These are phyloP conservation scores for Argentina anserina DNA, from an alignment of 306 rosid genomes.

Conservation along the genomic window DNA sequence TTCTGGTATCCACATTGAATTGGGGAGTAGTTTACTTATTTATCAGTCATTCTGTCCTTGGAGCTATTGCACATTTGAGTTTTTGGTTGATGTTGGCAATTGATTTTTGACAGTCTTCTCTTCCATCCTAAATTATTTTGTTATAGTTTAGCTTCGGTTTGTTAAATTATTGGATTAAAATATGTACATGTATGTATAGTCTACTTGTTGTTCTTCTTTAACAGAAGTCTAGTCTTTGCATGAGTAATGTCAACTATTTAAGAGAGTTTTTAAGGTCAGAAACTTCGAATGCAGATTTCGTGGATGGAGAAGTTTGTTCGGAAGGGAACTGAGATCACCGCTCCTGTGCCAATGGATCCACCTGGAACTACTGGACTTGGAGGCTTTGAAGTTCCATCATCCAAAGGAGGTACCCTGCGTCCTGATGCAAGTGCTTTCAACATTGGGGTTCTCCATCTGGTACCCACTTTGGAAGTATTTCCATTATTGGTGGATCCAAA, in stretches of 20 bases:
- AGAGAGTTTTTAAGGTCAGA: constrained; percentile 9
- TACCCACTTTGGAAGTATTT: constrained; percentile 92
- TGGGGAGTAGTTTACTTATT: not conserved
- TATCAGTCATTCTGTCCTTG: not conserved
- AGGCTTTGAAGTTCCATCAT: constrained; percentile 93
- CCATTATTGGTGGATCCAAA: constrained; percentile 81
- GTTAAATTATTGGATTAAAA: not conserved
- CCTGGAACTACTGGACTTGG: constrained; percentile 97
- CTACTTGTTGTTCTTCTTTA: not conserved
- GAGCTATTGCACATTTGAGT: not conserved
- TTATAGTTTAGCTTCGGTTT: not conserved
- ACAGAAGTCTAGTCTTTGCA: constrained; percentile 1
- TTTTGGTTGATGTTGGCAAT: not conserved
- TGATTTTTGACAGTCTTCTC: not conserved
- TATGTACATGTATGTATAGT: not conserved
- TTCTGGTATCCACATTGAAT: not conserved
- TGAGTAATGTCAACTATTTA: constrained; percentile 1
- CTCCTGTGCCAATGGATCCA: constrained; percentile 94
- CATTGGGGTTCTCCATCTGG: constrained; percentile 92
- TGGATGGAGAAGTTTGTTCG: constrained; percentile 98
- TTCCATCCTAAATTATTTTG: not conserved
- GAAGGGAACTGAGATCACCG: constrained; percentile 94
- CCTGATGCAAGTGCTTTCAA: constrained; percentile 96
- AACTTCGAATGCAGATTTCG: constrained; percentile 57
- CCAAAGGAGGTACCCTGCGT: constrained; percentile 80